Percentiles rank a stretch among this genome's conserved stretches.
These are phyloP conservation scores for Maudiozyma humilis DNA, from an alignment of 1,139 yeast genomes.

Conservation along the genomic window DNA sequence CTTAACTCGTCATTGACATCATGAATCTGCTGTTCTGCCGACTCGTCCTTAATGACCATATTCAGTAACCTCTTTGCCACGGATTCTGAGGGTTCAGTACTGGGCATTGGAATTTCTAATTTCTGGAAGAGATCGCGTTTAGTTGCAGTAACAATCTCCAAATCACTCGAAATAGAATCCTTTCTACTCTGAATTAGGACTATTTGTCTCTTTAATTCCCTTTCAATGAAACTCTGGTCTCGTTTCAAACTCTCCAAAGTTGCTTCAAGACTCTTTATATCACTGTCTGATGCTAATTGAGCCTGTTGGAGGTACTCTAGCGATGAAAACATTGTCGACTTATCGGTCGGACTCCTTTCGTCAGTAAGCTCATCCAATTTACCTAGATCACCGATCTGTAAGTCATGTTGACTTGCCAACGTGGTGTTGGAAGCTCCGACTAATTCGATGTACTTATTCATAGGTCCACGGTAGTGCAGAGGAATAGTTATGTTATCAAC, in stretches of 20 bases:
- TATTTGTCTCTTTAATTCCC: slow-evolving; percentile 16
- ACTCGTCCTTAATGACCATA: background rate
- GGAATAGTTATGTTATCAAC: slow-evolving; percentile 9
- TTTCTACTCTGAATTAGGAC: slow-evolving; percentile 12
- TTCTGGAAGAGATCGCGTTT: background rate
- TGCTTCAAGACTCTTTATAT: slow-evolving; percentile 18
- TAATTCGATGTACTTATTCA: slow-evolving; percentile 22
- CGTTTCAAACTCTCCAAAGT: slow-evolving; percentile 18
- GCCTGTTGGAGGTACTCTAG: slow-evolving; percentile 13
- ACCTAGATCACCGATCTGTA: too few species aligned
- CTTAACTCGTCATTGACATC: slow-evolving; percentile 6
- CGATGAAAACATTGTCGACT: background rate
- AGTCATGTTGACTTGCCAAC: slow-evolving; percentile 6
- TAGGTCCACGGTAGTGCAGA: slow-evolving; percentile 15
- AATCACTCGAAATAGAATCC: slow-evolving; percentile 11
- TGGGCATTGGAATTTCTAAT: background rate
- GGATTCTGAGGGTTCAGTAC: background rate
- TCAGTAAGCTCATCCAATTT: too few species aligned
- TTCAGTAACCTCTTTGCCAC: background rate
- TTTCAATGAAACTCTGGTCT: slow-evolving; percentile 20
- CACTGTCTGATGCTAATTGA: slow-evolving; percentile 11
- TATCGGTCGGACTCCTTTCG: too few species aligned
- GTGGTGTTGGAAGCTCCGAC: slow-evolving; percentile 24
- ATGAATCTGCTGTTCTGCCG: slow-evolving; percentile 4
- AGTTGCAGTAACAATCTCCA: slow-evolving; percentile 8